phyloP scores from a whole-genome alignment of 108 stramenopile genomes.

The Aurantiochytrium sp. region DNA sequence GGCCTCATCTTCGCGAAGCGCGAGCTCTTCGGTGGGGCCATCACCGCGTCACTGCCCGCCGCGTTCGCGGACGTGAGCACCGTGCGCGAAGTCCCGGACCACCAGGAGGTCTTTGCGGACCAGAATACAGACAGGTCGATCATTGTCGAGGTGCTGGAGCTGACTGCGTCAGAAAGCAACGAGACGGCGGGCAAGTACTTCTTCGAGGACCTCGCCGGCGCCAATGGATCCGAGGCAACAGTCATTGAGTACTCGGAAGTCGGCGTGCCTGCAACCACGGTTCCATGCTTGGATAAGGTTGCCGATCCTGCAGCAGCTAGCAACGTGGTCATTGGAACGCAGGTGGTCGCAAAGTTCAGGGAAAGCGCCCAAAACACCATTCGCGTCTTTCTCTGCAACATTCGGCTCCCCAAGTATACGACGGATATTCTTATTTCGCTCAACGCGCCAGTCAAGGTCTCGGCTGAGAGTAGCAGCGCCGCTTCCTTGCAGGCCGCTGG shows the following conservation, averaged over 20 bases:
- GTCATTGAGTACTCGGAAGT: neutral
- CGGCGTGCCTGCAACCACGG: neutral
- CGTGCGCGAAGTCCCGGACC: slow-evolving; percentile 25
- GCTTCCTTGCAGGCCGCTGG: neutral
- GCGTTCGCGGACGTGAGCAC: slow-evolving; percentile 17
- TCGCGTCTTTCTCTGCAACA: neutral
- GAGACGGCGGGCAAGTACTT: slow-evolving; percentile 1
- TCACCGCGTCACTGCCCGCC: neutral
- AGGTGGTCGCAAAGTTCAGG: neutral
- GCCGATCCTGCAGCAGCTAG: neutral
- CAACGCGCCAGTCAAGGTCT: neutral
- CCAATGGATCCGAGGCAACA: slow-evolving; percentile 10
- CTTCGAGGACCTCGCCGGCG: slow-evolving; percentile 15
- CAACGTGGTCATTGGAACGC: neutral
- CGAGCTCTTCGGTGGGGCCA: slow-evolving; percentile 21
- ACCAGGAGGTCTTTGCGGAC: slow-evolving; percentile 29
- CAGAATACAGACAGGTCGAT: neutral
- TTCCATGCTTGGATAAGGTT: neutral
- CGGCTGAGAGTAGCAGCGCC: neutral
- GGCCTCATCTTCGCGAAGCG: neutral
- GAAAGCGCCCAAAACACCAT: neutral
- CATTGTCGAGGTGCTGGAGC: slow-evolving; percentile 22
- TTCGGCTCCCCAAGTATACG: slow-evolving; percentile 4
- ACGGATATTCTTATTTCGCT: neutral
- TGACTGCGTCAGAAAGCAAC: neutral